Percentiles rank a stretch among this genome's conserved stretches.
Conservation (phyloP, 345 rosid genomes). For the Draba incana region DNA sequence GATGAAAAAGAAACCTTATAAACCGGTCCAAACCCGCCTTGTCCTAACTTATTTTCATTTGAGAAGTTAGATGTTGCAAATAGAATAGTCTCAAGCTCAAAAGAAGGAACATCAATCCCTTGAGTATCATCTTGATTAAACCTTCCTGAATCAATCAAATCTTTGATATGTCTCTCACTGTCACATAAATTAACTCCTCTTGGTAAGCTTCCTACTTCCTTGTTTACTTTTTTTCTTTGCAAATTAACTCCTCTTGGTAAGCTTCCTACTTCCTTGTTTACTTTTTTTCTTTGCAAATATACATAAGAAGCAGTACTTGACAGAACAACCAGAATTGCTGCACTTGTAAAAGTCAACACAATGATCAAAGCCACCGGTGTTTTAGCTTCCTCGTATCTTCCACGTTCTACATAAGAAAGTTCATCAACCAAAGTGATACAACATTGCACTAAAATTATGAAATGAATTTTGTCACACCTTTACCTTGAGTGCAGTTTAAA, state of each 20-base stretch:
- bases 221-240: conserved; percentile 45
- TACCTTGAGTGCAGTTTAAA: conserved; percentile 59
- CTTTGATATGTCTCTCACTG: conserved; percentile 55
- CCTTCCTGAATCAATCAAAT: conserved; percentile 52
- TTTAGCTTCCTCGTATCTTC: conserved; percentile 31
- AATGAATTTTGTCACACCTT: conserved; percentile 1
- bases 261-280: conserved; percentile 43
- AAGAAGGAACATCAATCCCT: conserved; percentile 59
- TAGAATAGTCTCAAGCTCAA: conserved; percentile 56
- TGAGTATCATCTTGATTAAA: conserved; percentile 53
- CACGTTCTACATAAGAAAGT: conserved; percentile 32
- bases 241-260: too few species aligned
- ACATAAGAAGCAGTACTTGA: conserved; percentile 44
- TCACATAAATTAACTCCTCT: conserved; percentile 49
- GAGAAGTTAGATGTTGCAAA: conserved; percentile 73
- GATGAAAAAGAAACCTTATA: conserved; percentile 51
- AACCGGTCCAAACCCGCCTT: conserved; percentile 82
- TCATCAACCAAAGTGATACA: conserved; percentile 2
- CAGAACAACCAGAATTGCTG: conserved; percentile 41
- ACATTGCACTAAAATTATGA: not conserved
- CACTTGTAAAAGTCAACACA: conserved; percentile 44
- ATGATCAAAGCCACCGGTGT: conserved; percentile 43
- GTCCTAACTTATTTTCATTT: conserved; percentile 65
- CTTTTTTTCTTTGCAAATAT: conserved; percentile 47
- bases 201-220: conserved; percentile 43